Base-by-base conservation (phyloP, 192 early-diverging fungal species). In the Allomyces macrogynus region DNA sequence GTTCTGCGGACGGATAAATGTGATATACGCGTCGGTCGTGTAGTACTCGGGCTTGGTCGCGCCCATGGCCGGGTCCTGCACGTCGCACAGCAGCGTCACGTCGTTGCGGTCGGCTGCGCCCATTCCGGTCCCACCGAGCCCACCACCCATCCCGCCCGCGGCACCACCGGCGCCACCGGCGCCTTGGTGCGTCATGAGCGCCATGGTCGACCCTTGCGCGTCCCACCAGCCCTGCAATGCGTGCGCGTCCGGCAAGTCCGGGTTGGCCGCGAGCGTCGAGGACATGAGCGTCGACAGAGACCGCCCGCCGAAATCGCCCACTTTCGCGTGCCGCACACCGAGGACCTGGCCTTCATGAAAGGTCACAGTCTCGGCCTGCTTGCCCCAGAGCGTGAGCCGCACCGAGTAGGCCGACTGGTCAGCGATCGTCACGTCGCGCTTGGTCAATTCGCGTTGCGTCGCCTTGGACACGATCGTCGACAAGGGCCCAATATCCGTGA, bases 301-400 rank as follows among this genome's bases (percentile, higher is more conserved):
- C 43, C 80, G 75, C 61, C 91, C 91, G 54, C 85, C 83, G 79
- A 85, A 99, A 65, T 99, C 94, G 64, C 80, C 78, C 66, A 99
- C 84, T 61, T 84, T 82, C n/a, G 76, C 80, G 10, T 88, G 89
- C 75, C 96, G 96, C 62, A 88, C 78, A 8, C 87, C 88, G 65
- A 95, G 67, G 4, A 99, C 79, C 16, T 88, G 75, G 43, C 69
- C 62, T 24, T 72, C 70, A 0, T 63, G 64, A 23, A 69, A 67
- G 11, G 74, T 69, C 66, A 88, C 93, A 0, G 66, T 75, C 67
- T 87, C 80, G 10, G 94, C 93, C 23, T 84, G 76, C n/a, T 72
- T 32, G 63, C 88, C 93, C 92, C 93, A 99, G 42, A 97, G 75
- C 20, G 94, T 95, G 23, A 87, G 44, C 4, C 84, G 80, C 24